Conservation (phyloP, 192 early-diverging fungal species). For the Fimicolochytrium jonesii region DNA sequence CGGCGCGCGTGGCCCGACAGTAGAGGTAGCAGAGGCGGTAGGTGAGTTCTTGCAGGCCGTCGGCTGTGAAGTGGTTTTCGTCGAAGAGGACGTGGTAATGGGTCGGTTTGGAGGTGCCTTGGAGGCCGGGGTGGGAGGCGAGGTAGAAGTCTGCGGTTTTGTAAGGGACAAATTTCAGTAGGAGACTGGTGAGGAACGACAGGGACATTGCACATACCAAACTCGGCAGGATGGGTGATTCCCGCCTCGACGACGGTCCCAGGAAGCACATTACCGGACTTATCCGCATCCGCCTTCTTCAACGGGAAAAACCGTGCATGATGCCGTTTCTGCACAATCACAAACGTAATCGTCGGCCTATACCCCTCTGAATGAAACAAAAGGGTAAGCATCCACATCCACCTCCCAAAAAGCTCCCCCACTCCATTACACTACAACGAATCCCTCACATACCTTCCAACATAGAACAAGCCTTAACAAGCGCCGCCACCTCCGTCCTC, state of each 20-base stretch:
- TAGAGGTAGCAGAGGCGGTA: constrained; percentile 84
- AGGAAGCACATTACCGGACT: constrained; percentile 55
- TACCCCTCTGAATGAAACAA: constrained; percentile 43
- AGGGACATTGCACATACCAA: constrained; percentile 18
- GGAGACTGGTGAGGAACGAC: constrained; percentile 21
- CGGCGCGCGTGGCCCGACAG: constrained; percentile 79
- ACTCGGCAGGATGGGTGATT: constrained; percentile 50
- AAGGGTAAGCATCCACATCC: too few species aligned
- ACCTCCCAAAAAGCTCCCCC: too few species aligned
- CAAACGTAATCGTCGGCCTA: constrained; percentile 74
- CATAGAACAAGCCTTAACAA: constrained; percentile 54
- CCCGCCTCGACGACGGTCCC: constrained; percentile 57
- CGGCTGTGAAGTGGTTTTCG: constrained; percentile 70
- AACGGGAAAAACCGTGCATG: constrained; percentile 70
- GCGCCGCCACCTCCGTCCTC: constrained; percentile 70
- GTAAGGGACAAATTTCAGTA: not conserved
- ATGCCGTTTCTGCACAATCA: constrained; percentile 89
- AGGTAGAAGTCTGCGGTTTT: constrained; percentile 54
- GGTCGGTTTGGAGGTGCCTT: constrained; percentile 84
- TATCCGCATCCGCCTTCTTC: constrained; percentile 49
- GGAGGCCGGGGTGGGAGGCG: constrained; percentile 80
- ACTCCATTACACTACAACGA: too few species aligned
- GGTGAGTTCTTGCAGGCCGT: constrained; percentile 78
- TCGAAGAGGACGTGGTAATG: constrained; percentile 86
- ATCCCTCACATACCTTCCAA: constrained; percentile 45